A percentile compares a stretch with the other conserved stretches of the same genome.
These are phyloP conservation scores for Paracoccidioides lutzii DNA, from an alignment of 2,329 filamentous ascomycete genomes.

Conservation along the genomic window DNA sequence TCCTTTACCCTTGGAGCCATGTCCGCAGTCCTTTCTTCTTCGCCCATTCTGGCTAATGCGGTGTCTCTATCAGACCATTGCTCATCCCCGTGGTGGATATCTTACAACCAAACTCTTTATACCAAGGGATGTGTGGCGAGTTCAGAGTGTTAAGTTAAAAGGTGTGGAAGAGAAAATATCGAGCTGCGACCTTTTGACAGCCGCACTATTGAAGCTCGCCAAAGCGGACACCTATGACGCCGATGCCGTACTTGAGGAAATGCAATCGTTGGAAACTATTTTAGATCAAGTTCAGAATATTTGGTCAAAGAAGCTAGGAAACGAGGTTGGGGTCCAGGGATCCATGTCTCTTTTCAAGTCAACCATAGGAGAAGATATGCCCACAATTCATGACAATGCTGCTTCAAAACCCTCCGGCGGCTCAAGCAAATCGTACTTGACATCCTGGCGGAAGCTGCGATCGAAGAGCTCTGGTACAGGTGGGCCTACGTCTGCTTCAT, in stretches of 20 bases:
- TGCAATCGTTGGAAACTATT: constrained; percentile 75
- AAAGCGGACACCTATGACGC: constrained; percentile 81
- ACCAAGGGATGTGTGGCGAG: constrained; percentile 82
- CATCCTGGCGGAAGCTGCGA: constrained; percentile 80
- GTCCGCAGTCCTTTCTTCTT: constrained; percentile 76
- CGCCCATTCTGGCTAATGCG: constrained; percentile 97
- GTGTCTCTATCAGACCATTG: constrained; percentile 80
- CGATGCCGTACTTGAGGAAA: constrained; percentile 83
- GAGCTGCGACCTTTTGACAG: constrained; percentile 81
- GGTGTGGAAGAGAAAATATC: constrained; percentile 86
- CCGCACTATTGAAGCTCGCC: constrained; percentile 69
- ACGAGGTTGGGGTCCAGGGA: constrained; percentile 74
- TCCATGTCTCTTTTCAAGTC: constrained; percentile 62
- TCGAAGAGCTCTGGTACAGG: constrained; percentile 68
- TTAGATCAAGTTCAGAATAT: constrained; percentile 72
- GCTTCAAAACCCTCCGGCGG: constrained; percentile 43
- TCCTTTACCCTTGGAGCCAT: constrained; percentile 74
- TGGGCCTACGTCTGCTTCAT: constrained; percentile 14
- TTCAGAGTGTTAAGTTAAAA: constrained; percentile 86
- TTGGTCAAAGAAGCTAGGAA: constrained; percentile 75
- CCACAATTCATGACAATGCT: constrained; percentile 14
- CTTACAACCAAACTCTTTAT: constrained; percentile 84
- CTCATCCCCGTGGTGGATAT: constrained; percentile 83
- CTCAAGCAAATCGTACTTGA: constrained; percentile 62
- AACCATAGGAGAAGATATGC: constrained; percentile 36